Evolutionary conservation across 2,329 filamentous ascomycete species (phyloP).

Genomic region (Coleophoma cylindrospora): DNA sequence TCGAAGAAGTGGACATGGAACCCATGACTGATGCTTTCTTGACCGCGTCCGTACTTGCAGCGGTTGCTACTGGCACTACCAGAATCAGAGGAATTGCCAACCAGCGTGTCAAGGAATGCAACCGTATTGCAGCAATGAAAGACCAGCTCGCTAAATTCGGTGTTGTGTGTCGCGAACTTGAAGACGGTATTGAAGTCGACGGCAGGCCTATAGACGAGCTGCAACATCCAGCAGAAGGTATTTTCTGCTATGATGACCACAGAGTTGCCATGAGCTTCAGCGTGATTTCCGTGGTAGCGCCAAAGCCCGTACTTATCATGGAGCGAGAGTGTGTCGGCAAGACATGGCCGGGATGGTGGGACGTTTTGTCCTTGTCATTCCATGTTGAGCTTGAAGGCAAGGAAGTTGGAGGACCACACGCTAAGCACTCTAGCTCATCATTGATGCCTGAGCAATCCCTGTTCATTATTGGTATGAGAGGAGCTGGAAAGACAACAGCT

Average conservation of each 20-base stretch:
- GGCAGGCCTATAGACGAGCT: slow-evolving; percentile 46
- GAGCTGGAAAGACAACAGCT: slow-evolving; percentile 92
- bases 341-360: slow-evolving; percentile 99
- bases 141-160: slow-evolving; percentile 93
- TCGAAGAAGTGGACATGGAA: slow-evolving; percentile 92
- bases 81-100: slow-evolving; percentile 93
- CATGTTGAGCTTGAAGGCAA: slow-evolving; percentile 70
- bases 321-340: slow-evolving; percentile 94
- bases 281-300: slow-evolving; percentile 71
- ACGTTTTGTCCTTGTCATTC: slow-evolving; percentile 76
- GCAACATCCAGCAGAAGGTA: slow-evolving; percentile 53
- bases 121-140: slow-evolving; percentile 93
- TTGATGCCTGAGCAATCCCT: slow-evolving; percentile 57
- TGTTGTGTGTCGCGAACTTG: slow-evolving; percentile 77
- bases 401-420: slow-evolving; percentile 34
- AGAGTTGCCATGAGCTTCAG: slow-evolving; percentile 98
- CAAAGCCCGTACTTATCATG: slow-evolving; percentile 68
- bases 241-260: slow-evolving; percentile 96
- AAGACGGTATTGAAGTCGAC: slow-evolving; percentile 82
- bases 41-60: slow-evolving; percentile 87
- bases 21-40: slow-evolving; percentile 99
- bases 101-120: slow-evolving; percentile 96
- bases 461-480: slow-evolving; percentile 95
- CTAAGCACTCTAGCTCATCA: slow-evolving; percentile 31
- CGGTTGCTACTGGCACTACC: slow-evolving; percentile 78